Evolutionary conservation across 306 rosid species (phyloP).

Genomic region (Hylodesmum podocarpum): DNA sequence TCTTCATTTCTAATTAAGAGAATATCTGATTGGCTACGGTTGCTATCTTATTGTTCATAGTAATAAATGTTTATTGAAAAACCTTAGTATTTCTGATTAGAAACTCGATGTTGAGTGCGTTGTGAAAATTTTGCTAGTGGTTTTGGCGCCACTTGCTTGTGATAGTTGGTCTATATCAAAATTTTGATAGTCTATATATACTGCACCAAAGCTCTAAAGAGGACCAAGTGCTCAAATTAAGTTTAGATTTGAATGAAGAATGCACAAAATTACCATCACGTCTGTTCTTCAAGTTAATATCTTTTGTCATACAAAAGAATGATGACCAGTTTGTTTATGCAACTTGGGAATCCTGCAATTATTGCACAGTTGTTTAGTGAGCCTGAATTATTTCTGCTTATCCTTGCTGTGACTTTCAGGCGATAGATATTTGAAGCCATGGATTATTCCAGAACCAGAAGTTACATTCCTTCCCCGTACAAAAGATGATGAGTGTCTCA

Average conservation of each 20-base stretch:
- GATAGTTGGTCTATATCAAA: neutral
- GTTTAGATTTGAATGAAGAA: slow-evolving; percentile 6
- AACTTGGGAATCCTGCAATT: neutral
- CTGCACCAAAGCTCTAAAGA: neutral
- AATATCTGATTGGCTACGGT: neutral
- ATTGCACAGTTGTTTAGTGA: slow-evolving; percentile 1
- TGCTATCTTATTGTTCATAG: neutral
- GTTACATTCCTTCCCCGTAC: slow-evolving; percentile 76
- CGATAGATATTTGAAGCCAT: slow-evolving; percentile 56
- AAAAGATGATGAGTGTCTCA: slow-evolving; percentile 79
- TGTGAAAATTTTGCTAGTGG: neutral
- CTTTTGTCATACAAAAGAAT: neutral
- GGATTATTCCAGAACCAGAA: slow-evolving; percentile 96
- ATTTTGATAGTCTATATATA: neutral
- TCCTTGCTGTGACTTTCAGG: slow-evolving; percentile 43
- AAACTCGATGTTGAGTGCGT: neutral
- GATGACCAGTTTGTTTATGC: neutral
- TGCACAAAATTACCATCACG: neutral
- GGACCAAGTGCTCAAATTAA: neutral
- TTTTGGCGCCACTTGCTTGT: slow-evolving; percentile 7
- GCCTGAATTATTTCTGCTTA: slow-evolving; percentile 4
- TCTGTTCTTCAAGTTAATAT: neutral
- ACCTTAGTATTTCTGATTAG: neutral
- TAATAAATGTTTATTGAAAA: neutral
- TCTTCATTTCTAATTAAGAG: neutral